Evolutionary conservation across 495 filamentous ascomycete species (phyloP).

Genomic region (Platismatia glauca): DNA sequence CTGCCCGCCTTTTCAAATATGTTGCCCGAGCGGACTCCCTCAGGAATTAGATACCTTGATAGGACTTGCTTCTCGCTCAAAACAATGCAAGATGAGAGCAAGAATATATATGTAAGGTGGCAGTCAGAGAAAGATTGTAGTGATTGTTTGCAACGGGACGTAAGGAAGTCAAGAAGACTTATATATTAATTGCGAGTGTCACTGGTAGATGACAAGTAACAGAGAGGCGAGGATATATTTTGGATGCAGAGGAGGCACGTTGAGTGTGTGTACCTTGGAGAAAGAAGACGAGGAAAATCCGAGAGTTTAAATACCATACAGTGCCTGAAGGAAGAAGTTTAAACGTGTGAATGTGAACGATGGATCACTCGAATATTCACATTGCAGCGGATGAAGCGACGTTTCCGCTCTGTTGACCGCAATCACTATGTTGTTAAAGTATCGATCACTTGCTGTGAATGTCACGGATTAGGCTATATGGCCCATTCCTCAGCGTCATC

Average conservation of each 20-base stretch:
- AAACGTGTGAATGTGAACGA: not conserved
- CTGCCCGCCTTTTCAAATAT: too few species aligned
- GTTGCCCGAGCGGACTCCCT: too few species aligned
- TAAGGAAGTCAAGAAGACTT: not conserved
- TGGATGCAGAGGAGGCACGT: not conserved
- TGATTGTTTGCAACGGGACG: not conserved
- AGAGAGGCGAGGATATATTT: not conserved
- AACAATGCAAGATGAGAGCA: not conserved
- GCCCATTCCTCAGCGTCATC: conserved; percentile 80
- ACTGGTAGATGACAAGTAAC: not conserved
- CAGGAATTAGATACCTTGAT: too few species aligned
- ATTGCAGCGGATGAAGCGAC: not conserved
- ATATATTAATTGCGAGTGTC: too few species aligned
- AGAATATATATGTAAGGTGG: not conserved
- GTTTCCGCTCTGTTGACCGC: not conserved
- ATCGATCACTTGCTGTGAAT: not conserved
- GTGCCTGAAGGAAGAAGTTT: not conserved
- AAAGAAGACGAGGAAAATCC: not conserved
- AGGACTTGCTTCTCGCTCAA: not conserved
- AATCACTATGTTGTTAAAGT: not conserved
- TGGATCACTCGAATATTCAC: not conserved
- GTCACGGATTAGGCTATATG: conserved; percentile 36
- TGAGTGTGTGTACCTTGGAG: not conserved
- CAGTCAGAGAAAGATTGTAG: not conserved
- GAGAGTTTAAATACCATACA: not conserved